phyloP scores from a whole-genome alignment of 805 yeast genomes.

The Tetrapisispora taiwanensis region DNA sequence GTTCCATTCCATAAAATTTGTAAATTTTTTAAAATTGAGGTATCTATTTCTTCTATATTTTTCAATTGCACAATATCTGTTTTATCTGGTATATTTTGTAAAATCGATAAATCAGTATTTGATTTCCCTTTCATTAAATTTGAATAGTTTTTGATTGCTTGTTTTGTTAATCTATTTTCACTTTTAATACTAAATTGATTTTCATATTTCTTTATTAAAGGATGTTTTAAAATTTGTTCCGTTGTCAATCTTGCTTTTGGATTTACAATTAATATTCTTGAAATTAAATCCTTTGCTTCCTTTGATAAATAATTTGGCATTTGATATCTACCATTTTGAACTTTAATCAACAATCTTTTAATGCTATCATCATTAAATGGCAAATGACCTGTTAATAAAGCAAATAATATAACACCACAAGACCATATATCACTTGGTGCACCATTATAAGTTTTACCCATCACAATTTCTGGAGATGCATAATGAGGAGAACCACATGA shows the following conservation, averaged over 20 bases:
- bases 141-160: slow-evolving; percentile 4
- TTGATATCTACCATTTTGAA: slow-evolving; percentile 63
- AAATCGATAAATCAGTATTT: slow-evolving; percentile 19
- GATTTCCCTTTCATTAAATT: slow-evolving; percentile 15
- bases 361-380: slow-evolving; percentile 81
- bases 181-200: slow-evolving; percentile 19
- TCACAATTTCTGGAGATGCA: slow-evolving; percentile 80
- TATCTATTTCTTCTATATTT: slow-evolving; percentile 46
- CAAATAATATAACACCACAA: slow-evolving; percentile 75
- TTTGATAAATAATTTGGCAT: slow-evolving; percentile 55
- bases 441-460: slow-evolving; percentile 71
- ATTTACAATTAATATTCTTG: slow-evolving; percentile 56
- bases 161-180: slow-evolving; percentile 7
- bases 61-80: slow-evolving; percentile 14
- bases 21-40: slow-evolving; percentile 62
- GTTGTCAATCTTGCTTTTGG: slow-evolving; percentile 67
- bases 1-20: slow-evolving; percentile 79
- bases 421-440: slow-evolving; percentile 85
- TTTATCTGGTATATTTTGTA: slow-evolving; percentile 12
- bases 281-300: slow-evolving; percentile 60
- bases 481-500: slow-evolving; percentile 85
- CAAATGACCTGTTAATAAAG: slow-evolving; percentile 66
- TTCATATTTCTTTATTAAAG: slow-evolving; percentile 61
- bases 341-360: slow-evolving; percentile 58
- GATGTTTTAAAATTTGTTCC: slow-evolving; percentile 59